A percentile compares a stretch with the other conserved stretches of the same genome.
Conservation (phyloP, 371 early-diverging fungal species). For the Rhizopus stolonifer region DNA sequence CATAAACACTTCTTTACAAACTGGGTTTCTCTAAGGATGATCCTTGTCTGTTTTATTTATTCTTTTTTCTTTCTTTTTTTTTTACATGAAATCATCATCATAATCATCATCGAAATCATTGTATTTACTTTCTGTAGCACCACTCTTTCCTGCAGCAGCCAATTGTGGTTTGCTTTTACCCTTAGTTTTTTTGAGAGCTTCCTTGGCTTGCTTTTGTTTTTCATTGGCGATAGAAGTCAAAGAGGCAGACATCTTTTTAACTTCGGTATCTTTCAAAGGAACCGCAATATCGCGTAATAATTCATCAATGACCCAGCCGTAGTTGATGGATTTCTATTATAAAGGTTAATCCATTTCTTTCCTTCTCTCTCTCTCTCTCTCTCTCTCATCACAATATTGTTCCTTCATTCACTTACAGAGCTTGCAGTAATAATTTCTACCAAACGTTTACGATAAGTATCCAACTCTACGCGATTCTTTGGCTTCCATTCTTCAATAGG, state of each 20-base stretch:
- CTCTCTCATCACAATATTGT: no score
- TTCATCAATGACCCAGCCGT: constrained; percentile 73
- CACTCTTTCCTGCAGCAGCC: constrained; percentile 48
- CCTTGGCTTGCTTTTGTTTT: constrained; percentile 81
- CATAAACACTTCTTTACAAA: no score
- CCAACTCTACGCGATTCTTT: constrained; percentile 81
- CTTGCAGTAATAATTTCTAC: constrained; percentile 68
- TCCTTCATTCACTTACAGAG: constrained; percentile 56
- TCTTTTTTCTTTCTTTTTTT: constrained; percentile 14
- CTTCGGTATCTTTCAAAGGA: constrained; percentile 82
- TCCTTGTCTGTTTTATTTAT: neutral
- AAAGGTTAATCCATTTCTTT: neutral
- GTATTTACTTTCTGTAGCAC: constrained; percentile 36
- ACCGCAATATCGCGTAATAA: constrained; percentile 76
- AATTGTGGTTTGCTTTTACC: constrained; percentile 58
- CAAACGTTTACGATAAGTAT: constrained; percentile 69
- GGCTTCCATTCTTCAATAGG: constrained; percentile 73
- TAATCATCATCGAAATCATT: constrained; percentile 64
- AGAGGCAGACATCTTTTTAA: constrained; percentile 74
- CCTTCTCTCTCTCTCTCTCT: no score
- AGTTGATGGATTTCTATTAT: constrained; percentile 47
- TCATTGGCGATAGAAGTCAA: constrained; percentile 86
- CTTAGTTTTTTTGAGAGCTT: constrained; percentile 72
- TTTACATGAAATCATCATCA: constrained; percentile 84
- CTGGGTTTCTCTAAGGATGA: no score